phyloP scores from a whole-genome alignment of 208 protist genomes.

The Trypanosoma vivax region DNA sequence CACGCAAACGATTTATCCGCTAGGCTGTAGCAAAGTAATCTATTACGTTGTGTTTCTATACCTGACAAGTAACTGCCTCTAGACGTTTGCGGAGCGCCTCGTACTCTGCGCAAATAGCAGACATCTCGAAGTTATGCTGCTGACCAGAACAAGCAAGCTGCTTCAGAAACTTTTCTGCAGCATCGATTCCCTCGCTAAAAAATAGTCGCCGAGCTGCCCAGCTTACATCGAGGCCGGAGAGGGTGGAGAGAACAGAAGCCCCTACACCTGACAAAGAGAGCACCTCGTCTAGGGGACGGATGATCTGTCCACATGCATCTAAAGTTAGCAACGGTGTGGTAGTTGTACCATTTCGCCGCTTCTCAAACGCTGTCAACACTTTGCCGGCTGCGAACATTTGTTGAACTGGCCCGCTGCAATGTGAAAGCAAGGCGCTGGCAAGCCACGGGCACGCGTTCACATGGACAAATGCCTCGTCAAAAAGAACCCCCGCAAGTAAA shows the following conservation, averaged over 20 bases:
- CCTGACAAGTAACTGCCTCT: conserved; percentile 2
- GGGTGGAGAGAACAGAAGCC: conserved; percentile 4
- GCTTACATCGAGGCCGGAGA: conserved; percentile 12
- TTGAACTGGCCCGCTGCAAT: conserved; percentile 15
- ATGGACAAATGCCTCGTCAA: conserved; percentile 21
- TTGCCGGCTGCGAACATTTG: conserved; percentile 6
- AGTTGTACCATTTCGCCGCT: neutral
- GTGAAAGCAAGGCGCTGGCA: conserved; percentile 12
- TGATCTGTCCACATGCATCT: neutral
- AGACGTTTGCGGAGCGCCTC: conserved; percentile 8
- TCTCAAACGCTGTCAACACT: neutral
- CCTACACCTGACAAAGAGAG: conserved; percentile 7
- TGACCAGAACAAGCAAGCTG: conserved; percentile 1
- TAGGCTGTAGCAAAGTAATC: no score
- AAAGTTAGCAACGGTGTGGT: neutral
- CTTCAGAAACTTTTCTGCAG: conserved; percentile 18
- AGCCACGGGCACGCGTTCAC: conserved; percentile 8
- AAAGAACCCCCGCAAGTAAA: conserved; percentile 9
- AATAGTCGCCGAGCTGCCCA: conserved; percentile 12
- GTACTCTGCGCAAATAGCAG: conserved; percentile 20
- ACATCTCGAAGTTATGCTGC: conserved; percentile 2
- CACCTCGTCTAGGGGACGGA: conserved; percentile 10
- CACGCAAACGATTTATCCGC: no score
- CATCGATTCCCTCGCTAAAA: conserved; percentile 11
- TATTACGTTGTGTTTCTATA: conserved; percentile 4